Evolutionary conservation across 2,329 filamentous ascomycete genomes (phyloP).

Genomic region (Pestalotiopsis sp.): DNA sequence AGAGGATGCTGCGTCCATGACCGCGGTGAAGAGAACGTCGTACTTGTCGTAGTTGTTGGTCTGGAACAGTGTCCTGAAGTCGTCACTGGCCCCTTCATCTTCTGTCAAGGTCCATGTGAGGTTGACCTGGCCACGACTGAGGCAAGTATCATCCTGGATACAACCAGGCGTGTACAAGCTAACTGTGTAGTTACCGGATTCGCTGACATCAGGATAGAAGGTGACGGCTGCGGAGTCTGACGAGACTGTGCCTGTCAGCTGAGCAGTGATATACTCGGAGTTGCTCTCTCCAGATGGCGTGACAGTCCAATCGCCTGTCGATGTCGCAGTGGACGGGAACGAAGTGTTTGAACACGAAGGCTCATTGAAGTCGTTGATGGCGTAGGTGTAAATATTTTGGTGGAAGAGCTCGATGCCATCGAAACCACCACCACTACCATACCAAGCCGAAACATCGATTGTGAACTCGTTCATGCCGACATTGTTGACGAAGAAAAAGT

Average conservation of each 20-base stretch:
- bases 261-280: conserved; percentile 76
- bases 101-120: conserved; percentile 73
- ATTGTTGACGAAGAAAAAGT: conserved; percentile 86
- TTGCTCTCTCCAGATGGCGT: conserved; percentile 70
- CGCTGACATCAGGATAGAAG: conserved; percentile 81
- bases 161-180: conserved; percentile 94
- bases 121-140: conserved; percentile 77
- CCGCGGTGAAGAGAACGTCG: conserved; percentile 86
- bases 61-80: conserved; percentile 70
- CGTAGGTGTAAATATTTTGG: conserved; percentile 83
- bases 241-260: conserved; percentile 58
- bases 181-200: conserved; percentile 90
- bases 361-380: conserved; percentile 86
- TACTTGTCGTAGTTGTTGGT: conserved; percentile 98
- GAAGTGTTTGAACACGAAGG: conserved; percentile 73
- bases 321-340: conserved; percentile 66
- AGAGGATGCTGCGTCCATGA: conserved; percentile 73
- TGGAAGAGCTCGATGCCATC: conserved; percentile 86
- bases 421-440: conserved; percentile 82
- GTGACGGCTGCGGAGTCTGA: conserved; percentile 69
- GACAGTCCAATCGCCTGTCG: conserved; percentile 74
- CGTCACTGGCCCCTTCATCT: conserved; percentile 37
- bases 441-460: conserved; percentile 85
- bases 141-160: conserved; percentile 75
- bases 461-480: conserved; percentile 88